phyloP scores from a whole-genome alignment of 192 early-diverging fungal genomes.

The Haplosporangium gracile region DNA sequence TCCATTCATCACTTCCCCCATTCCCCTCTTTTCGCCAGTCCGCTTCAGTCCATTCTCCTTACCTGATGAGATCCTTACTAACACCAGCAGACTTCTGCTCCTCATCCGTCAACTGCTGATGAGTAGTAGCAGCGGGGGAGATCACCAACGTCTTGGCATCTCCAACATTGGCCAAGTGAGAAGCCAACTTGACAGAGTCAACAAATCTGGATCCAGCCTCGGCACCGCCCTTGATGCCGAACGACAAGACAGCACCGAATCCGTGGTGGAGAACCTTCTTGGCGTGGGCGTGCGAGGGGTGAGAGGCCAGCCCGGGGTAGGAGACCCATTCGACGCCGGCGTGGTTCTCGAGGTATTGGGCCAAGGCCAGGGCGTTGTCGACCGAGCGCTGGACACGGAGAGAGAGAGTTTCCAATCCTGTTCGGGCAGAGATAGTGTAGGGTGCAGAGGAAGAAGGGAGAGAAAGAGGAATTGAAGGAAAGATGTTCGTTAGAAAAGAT shows the following conservation, averaged over 20 bases:
- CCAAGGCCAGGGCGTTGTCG: constrained; percentile 83
- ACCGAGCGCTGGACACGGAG: constrained; percentile 90
- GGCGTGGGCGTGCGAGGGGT: constrained; percentile 84
- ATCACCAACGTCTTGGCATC: constrained; percentile 92
- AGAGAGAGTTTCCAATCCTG: constrained; percentile 88
- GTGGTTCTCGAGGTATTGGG: constrained; percentile 81
- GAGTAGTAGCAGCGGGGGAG: constrained; percentile 87
- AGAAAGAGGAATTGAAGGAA: background rate
- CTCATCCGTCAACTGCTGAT: constrained; percentile 87
- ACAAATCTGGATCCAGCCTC: constrained; percentile 79
- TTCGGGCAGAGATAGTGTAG: background rate
- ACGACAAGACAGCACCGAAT: constrained; percentile 90
- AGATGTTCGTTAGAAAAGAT: background rate
- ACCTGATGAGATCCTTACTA: constrained; percentile 78
- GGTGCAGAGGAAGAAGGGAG: background rate
- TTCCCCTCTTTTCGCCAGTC: background rate
- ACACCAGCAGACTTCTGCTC: constrained; percentile 87
- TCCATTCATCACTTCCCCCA: too few relatives aligned
- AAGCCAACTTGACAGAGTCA: constrained; percentile 81
- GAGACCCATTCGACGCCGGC: constrained; percentile 88
- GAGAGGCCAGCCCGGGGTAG: constrained; percentile 86
- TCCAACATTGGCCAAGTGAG: constrained; percentile 96
- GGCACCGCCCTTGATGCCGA: constrained; percentile 72
- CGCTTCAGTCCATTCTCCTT: background rate
- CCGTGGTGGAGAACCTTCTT: constrained; percentile 86